These are phyloP conservation scores for Solanum hybrid DNA, from an alignment of 305 asterid genomes.

Conservation along the genomic window DNA sequence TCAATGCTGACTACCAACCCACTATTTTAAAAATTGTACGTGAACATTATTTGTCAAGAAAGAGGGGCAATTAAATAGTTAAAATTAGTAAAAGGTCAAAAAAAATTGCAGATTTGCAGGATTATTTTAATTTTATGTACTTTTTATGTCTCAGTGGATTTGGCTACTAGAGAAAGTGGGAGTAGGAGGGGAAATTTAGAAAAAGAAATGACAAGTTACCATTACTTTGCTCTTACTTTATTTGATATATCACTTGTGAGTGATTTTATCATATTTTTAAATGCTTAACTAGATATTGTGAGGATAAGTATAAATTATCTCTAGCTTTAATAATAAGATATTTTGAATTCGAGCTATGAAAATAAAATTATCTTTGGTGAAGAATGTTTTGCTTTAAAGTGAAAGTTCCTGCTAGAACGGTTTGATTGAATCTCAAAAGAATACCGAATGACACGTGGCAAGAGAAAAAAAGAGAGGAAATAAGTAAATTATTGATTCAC, in stretches of 20 bases:
- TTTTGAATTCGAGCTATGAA: not conserved
- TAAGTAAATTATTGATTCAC: not conserved
- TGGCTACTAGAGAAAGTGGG: not conserved
- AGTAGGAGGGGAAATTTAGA: not conserved
- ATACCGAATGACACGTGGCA: rapidly evolving
- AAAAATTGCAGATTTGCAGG: not conserved
- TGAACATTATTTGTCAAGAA: not conserved
- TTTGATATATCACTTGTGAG: not conserved
- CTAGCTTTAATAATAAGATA: not conserved
- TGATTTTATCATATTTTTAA: not conserved
- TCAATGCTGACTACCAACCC: not conserved
- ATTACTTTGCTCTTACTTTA: not conserved
- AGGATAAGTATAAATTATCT: not conserved
- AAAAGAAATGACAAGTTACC: not conserved
- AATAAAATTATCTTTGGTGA: not conserved
- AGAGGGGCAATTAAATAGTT: not conserved
- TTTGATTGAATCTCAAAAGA: not conserved
- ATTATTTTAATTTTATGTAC: not conserved
- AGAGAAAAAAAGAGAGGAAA: not conserved
- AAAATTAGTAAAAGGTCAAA: not conserved
- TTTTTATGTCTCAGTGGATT: not conserved
- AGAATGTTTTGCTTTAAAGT: not conserved
- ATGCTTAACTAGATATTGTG: not conserved
- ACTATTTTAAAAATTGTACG: not conserved
- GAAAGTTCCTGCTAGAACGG: not conserved